Conservation (phyloP, 441 rosid genomes). For the Erodium texanum region DNA sequence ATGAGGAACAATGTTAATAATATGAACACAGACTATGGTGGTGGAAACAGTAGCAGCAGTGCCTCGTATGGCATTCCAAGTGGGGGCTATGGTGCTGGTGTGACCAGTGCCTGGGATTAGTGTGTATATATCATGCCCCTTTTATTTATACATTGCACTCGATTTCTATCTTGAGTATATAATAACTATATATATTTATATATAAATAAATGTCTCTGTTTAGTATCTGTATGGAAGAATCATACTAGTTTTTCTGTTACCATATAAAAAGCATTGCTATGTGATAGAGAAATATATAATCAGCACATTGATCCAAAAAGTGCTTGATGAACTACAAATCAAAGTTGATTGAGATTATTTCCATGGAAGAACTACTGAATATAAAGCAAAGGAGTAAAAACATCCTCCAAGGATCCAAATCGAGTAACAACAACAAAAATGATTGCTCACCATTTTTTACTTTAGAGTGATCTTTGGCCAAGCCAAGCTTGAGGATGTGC, state of each 20-base stretch:
- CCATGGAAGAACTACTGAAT: not conserved
- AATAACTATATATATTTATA: not conserved
- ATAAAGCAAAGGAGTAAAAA: not conserved
- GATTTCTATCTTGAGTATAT: no score
- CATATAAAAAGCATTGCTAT: no score
- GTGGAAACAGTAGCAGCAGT: conserved; percentile 35
- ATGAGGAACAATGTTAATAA: conserved; percentile 16
- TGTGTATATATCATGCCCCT: no score
- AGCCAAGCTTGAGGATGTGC: not conserved
- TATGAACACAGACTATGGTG: conserved; percentile 30
- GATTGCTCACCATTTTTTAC: not conserved
- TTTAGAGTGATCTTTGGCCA: not conserved
- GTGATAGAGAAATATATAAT: no score
- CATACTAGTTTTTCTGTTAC: not conserved
- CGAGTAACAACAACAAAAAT: not conserved
- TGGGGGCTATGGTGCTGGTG: conserved; percentile 48
- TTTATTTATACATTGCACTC: conserved; percentile 10
- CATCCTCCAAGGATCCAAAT: not conserved
- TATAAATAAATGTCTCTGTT: conserved; percentile 18
- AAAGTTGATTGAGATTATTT: no score
- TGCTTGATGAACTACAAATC: not conserved
- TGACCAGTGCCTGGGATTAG: conserved; percentile 80
- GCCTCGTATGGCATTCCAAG: conserved; percentile 33
- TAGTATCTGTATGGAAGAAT: conserved; percentile 12
- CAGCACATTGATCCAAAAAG: not conserved